These are phyloP conservation scores for Waltergamsia citrina DNA, from an alignment of 2,329 filamentous ascomycete species.

Conservation along the genomic window DNA sequence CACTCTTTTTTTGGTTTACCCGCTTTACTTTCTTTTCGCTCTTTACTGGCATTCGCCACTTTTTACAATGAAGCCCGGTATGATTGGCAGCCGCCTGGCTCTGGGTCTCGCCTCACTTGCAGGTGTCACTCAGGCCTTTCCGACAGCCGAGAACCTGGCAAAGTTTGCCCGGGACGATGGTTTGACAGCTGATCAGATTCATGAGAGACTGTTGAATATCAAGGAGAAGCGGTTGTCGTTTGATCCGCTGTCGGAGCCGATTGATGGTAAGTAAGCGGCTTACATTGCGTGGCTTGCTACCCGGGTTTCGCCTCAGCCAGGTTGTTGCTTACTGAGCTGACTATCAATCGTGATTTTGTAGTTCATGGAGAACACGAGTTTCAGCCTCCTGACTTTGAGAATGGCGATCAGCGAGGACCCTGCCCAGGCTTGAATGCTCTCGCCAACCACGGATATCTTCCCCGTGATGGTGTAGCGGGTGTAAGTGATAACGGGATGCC, in stretches of 20 bases:
- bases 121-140: slow-evolving; percentile 6
- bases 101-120: slow-evolving; percentile 6
- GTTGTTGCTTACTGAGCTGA: no score
- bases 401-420: slow-evolving; percentile 14
- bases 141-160: slow-evolving; percentile 6
- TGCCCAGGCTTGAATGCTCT: slow-evolving; percentile 26
- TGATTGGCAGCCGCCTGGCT: background rate
- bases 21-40: no score
- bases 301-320: no score
- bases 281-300: no score
- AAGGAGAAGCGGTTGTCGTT: slow-evolving; percentile 9
- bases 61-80: slow-evolving; percentile 1
- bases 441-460: slow-evolving; percentile 26
- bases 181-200: slow-evolving; percentile 4
- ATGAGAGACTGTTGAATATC: slow-evolving; percentile 5
- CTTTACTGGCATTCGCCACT: no score
- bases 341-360: no score
- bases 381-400: slow-evolving; percentile 13
- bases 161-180: slow-evolving; percentile 6
- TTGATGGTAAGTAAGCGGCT: slow-evolving; percentile 7
- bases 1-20: no score
- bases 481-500: slow-evolving; percentile 5
- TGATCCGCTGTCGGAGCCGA: slow-evolving; percentile 9
- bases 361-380: slow-evolving; percentile 13
- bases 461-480: slow-evolving; percentile 11